A percentile compares a stretch with the other conserved stretches of the same genome.
Conservation (phyloP, 495 filamentous ascomycete species). For the Aspergillus nidulans region DNA sequence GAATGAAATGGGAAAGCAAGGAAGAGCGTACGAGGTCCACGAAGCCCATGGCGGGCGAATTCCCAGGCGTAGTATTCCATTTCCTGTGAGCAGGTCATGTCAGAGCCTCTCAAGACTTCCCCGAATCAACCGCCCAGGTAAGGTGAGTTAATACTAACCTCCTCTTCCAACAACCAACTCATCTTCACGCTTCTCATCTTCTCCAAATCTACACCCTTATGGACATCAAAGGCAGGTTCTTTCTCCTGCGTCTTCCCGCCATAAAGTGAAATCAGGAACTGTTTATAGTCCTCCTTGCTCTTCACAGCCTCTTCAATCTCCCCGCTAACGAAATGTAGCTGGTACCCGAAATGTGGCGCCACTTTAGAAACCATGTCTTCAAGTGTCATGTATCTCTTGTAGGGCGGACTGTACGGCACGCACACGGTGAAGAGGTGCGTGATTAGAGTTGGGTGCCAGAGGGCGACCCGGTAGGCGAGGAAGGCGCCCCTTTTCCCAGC, state of each 20-base stretch:
- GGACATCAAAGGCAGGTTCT: conserved; percentile 48
- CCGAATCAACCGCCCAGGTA: too few species aligned
- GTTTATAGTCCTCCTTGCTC: conserved; percentile 53
- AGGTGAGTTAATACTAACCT: conserved; percentile 38
- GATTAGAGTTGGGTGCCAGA: conserved; percentile 69
- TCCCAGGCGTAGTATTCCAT: conserved; percentile 71
- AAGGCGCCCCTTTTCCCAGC: conserved; percentile 52
- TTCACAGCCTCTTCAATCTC: conserved; percentile 58
- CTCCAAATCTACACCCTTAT: conserved; percentile 53
- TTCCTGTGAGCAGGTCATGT: conserved; percentile 42
- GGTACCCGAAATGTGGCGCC: conserved; percentile 78
- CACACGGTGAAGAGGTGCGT: conserved; percentile 72
- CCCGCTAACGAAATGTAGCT: conserved; percentile 67
- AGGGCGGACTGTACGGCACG: conserved; percentile 62
- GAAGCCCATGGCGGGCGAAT: conserved; percentile 65
- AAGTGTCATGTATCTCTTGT: conserved; percentile 42
- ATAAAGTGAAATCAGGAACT: conserved; percentile 66
- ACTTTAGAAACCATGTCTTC: conserved; percentile 50
- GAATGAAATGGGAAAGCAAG: neutral
- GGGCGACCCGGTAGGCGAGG: conserved; percentile 58
- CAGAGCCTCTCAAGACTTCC: neutral
- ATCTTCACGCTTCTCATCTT: conserved; percentile 45
- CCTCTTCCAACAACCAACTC: conserved; percentile 54
- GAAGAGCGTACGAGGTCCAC: conserved; percentile 59
- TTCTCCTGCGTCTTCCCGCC: conserved; percentile 55